A percentile compares a stretch with the other conserved stretches of the same genome.
Evolutionary conservation across 495 filamentous ascomycete genomes (phyloP).

Genomic region (Durotheca rogersii): DNA sequence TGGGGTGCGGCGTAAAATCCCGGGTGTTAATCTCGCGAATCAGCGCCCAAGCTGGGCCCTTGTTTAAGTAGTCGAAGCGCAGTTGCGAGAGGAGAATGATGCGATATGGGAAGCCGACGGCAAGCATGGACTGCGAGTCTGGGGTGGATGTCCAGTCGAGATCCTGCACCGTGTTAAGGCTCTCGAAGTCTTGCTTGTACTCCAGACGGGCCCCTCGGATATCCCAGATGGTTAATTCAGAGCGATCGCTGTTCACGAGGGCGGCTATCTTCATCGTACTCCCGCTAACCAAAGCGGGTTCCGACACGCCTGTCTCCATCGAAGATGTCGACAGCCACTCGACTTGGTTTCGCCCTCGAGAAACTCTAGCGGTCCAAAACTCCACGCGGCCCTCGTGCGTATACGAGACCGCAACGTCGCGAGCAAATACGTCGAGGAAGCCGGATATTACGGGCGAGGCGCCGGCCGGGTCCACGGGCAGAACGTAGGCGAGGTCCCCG

Average conservation of each 20-base stretch:
- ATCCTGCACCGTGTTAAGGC: constrained; percentile 75
- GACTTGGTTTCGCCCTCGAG: constrained; percentile 54
- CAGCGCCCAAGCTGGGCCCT: constrained; percentile 85
- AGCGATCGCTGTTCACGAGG: constrained; percentile 69
- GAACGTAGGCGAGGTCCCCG: constrained; percentile 76
- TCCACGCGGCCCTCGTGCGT: constrained; percentile 71
- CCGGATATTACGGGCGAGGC: constrained; percentile 68
- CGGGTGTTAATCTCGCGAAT: constrained; percentile 80
- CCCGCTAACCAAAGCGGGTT: constrained; percentile 77
- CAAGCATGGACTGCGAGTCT: constrained; percentile 85
- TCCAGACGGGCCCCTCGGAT: constrained; percentile 79
- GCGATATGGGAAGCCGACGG: constrained; percentile 84
- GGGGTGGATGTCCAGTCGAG: constrained; percentile 95
- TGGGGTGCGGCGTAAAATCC: constrained; percentile 84
- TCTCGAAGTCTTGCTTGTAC: constrained; percentile 71
- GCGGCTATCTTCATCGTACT: constrained; percentile 87
- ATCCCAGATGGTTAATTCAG: constrained; percentile 91
- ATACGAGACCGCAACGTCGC: constrained; percentile 86
- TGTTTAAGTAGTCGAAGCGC: constrained; percentile 89
- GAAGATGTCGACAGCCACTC: constrained; percentile 85
- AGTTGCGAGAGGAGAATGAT: constrained; percentile 86
- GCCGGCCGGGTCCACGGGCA: constrained; percentile 89
- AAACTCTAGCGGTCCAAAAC: constrained; percentile 83
- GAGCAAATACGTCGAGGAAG: constrained; percentile 83
- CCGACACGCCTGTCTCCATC: constrained; percentile 74